These are phyloP conservation scores for Paecilomyces formosus DNA, from an alignment of 2,329 filamentous ascomycete genomes.

Conservation along the genomic window DNA sequence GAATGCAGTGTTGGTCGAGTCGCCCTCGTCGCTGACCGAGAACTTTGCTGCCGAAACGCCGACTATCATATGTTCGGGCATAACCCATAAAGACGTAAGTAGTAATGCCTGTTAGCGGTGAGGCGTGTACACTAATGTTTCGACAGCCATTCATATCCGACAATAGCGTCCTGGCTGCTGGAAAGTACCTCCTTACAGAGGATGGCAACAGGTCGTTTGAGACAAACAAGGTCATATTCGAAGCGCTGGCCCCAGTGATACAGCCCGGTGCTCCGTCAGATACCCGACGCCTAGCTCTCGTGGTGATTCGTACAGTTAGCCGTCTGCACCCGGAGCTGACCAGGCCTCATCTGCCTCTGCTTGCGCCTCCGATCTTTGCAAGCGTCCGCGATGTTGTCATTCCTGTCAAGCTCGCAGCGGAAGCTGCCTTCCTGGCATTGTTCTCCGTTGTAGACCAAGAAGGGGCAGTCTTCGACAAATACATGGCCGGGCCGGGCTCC, in stretches of 20 bases:
- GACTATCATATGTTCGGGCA: constrained; percentile 70
- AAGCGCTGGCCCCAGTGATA: constrained; percentile 66
- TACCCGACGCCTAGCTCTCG: constrained; percentile 75
- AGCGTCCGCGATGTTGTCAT: constrained; percentile 88
- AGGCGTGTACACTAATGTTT: constrained; percentile 10
- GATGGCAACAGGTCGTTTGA: constrained; percentile 58
- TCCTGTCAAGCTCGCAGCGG: constrained; percentile 88
- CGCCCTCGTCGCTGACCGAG: constrained; percentile 61
- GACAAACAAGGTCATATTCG: constrained; percentile 69
- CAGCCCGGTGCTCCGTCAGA: constrained; percentile 72
- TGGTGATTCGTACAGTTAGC: constrained; percentile 78
- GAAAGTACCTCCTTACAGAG: constrained; percentile 75
- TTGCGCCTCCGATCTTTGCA: constrained; percentile 80
- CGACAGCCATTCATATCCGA: constrained; percentile 71
- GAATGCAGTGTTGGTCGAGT: constrained; percentile 81
- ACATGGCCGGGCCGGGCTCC: constrained; percentile 62
- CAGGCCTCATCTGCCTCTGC: constrained; percentile 68
- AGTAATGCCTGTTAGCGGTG: constrained; percentile 3
- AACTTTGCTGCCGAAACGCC: constrained; percentile 67
- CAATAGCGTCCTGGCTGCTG: constrained; percentile 80
- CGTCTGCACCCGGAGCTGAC: constrained; percentile 73
- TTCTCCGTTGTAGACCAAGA: constrained; percentile 89
- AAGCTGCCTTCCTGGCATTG: constrained; percentile 85
- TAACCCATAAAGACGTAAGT: constrained; percentile 67
- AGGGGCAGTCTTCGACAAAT: constrained; percentile 80